Base-by-base conservation (phyloP, 2,329 filamentous ascomycete genomes). In the Chaetothyriales sp. region DNA sequence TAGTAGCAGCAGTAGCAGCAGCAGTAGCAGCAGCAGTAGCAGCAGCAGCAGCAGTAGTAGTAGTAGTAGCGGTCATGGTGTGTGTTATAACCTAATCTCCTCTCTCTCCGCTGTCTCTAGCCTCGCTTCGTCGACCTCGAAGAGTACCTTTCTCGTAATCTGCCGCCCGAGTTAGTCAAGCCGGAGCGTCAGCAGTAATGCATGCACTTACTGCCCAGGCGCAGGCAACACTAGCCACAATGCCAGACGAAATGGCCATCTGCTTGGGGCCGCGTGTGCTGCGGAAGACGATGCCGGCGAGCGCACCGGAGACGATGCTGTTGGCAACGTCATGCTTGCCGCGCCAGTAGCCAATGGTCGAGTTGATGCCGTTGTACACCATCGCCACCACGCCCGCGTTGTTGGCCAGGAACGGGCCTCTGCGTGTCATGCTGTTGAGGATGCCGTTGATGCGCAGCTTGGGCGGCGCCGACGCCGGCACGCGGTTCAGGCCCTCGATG, bases 261-360 rank as follows among this genome's bases (percentile, higher is more conserved):
- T 89, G 89, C 69, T 86, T 80, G 56, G 92, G 58, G 5, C 92
- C 92, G 64, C 86, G 80, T 47, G 94, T 97, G 69, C 89, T 94
- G 77, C 95, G 97, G 73, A 98, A 98, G 13, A 98, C 67, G 77
- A 90, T 89, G 53, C 92, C 92, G 65, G 89, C 94, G 61, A 98
- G 68, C 1, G 77, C 85, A 58, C 94, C 92, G 4, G 92, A 90
- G 18, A 79, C 70, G 50, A 98, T 79, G 57, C 88, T 92, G 73
- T 98, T 98, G 53, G 83, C 80, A 2, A 88, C 79, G 68, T 98
- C 94, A 62, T 95, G 89, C 72, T 88, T 87, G 57, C 88, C 88
- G 55, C 89, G 77, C 58, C 82, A 68, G 63, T 85, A 82, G 43
- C 88, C 89, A 56, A 94, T 81, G 52, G 80, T 80, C 29, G 86